A percentile compares a stretch with the other conserved stretches of the same genome.
Evolutionary conservation across 2,329 filamentous ascomycete species (phyloP).

Genomic region (Ascochyta pisi): DNA sequence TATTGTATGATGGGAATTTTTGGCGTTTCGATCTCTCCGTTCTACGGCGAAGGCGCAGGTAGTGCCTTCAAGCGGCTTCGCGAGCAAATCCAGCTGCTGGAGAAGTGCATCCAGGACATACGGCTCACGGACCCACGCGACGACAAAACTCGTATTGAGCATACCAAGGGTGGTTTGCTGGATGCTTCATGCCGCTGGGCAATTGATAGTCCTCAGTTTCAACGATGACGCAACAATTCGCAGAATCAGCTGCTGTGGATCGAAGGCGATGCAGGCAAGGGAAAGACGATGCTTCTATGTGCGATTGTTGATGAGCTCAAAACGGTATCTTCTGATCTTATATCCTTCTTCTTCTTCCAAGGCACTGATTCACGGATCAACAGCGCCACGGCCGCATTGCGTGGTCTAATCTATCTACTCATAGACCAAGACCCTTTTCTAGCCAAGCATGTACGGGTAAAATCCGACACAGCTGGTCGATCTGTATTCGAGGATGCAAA

Average conservation of each 20-base stretch:
- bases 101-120: no score
- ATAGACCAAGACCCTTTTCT: conserved; percentile 29
- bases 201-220: conserved; percentile 21
- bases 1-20: no score
- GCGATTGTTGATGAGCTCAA: conserved; percentile 40
- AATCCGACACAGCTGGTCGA: conserved; percentile 5
- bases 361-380: conserved; percentile 46
- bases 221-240: conserved; percentile 30
- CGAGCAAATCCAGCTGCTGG: no score
- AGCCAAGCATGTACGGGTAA: conserved; percentile 11
- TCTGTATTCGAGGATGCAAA: conserved; percentile 17
- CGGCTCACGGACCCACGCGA: no score
- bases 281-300: conserved; percentile 51
- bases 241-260: conserved; percentile 48
- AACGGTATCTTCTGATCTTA: conserved; percentile 16
- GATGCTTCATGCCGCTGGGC: no score
- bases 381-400: conserved; percentile 51
- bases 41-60: no score
- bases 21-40: no score
- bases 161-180: no score
- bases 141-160: no score
- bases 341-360: conserved; percentile 49
- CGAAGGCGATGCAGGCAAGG: conserved; percentile 22
- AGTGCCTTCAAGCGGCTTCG: no score
- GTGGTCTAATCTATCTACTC: conserved; percentile 54